Evolutionary conservation across 805 yeast species (phyloP).

Genomic region (Candida hispaniensis): DNA sequence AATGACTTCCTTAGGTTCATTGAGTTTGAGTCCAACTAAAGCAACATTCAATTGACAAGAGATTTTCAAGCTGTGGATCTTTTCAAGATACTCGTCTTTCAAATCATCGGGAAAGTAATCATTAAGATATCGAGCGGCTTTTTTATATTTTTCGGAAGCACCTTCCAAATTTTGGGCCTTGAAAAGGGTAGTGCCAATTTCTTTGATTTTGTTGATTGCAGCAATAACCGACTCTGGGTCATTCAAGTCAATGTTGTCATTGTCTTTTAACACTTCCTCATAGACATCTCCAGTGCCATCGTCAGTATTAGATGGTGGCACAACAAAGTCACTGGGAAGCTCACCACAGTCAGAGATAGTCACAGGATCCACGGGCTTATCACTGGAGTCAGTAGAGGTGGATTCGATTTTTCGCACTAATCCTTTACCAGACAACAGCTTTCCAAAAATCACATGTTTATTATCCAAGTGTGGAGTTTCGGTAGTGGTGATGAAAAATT

Average conservation of each 20-base stretch:
- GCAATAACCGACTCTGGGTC: slow-evolving; percentile 53
- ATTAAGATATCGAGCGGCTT: slow-evolving; percentile 57
- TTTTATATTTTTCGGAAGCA: slow-evolving; percentile 57
- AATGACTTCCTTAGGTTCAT: slow-evolving; percentile 45
- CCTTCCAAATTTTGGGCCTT: slow-evolving; percentile 48
- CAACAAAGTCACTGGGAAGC: slow-evolving; percentile 47
- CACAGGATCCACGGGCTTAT: slow-evolving; percentile 63
- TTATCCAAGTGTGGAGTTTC: slow-evolving; percentile 92
- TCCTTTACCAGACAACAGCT: slow-evolving; percentile 72
- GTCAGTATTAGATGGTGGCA: slow-evolving; percentile 38
- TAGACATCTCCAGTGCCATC: slow-evolving; percentile 80
- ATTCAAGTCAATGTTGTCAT: slow-evolving; percentile 43
- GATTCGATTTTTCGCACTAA: slow-evolving; percentile 70
- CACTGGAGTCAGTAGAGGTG: slow-evolving; percentile 50
- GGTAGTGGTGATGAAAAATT: slow-evolving; percentile 86
- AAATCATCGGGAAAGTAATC: slow-evolving; percentile 68
- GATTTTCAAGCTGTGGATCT: slow-evolving; percentile 37
- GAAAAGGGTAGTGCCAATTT: slow-evolving; percentile 67
- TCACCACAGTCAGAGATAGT: slow-evolving; percentile 71
- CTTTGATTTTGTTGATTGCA: slow-evolving; percentile 58
- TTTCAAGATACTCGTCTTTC: slow-evolving; percentile 40
- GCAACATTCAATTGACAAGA: slow-evolving; percentile 63
- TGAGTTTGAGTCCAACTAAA: slow-evolving; percentile 56
- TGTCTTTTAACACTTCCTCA: slow-evolving; percentile 66
- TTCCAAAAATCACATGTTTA: slow-evolving; percentile 94